A percentile compares a stretch with the other conserved stretches of the same genome.
phyloP scores from a whole-genome alignment of 2,329 filamentous ascomycete genomes.

The Cercospora brassicicola region DNA sequence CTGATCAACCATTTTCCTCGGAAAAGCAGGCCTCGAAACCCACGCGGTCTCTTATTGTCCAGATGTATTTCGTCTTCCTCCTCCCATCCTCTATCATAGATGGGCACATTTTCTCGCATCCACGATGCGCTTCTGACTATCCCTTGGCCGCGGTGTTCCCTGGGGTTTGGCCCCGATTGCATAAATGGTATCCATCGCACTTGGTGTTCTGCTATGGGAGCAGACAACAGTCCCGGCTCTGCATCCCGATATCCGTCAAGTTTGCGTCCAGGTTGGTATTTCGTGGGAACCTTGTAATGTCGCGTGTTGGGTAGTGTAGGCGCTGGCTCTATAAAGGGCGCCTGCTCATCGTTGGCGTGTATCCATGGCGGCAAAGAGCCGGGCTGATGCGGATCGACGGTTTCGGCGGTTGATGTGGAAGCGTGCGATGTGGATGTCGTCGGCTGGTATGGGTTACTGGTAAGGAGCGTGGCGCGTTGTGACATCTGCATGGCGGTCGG shows the following conservation, averaged over 20 bases:
- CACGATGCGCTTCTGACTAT: conserved; percentile 46
- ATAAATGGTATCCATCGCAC: conserved; percentile 41
- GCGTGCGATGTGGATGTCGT: conserved; percentile 7
- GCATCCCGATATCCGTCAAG: conserved; percentile 39
- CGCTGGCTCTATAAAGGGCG: conserved; percentile 27
- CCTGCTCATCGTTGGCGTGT: conserved; percentile 37
- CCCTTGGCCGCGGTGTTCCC: conserved; percentile 33
- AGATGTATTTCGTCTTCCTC: conserved; percentile 51
- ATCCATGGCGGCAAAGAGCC: conserved; percentile 41
- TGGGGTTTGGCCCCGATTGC: conserved; percentile 40
- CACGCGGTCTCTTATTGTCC: conserved; percentile 42
- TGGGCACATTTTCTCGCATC: conserved; percentile 52
- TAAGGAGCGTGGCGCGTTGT: conserved; percentile 21
- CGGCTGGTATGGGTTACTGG: conserved; percentile 2
- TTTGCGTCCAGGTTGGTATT: conserved; percentile 40
- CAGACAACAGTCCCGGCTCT: conserved; percentile 38
- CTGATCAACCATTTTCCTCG: conserved; percentile 47
- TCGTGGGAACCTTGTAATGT: conserved; percentile 32
- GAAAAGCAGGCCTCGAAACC: conserved; percentile 41
- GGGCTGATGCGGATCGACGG: conserved; percentile 32
- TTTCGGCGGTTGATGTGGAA: conserved; percentile 9
- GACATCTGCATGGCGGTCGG: conserved; percentile 29
- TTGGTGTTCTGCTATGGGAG: conserved; percentile 38
- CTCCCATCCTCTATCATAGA: conserved; percentile 54
- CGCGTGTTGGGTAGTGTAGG: conserved; percentile 31